Evolutionary conservation across 768 basidiomycete species (phyloP).

Genomic region (Gyrodon lividus): DNA sequence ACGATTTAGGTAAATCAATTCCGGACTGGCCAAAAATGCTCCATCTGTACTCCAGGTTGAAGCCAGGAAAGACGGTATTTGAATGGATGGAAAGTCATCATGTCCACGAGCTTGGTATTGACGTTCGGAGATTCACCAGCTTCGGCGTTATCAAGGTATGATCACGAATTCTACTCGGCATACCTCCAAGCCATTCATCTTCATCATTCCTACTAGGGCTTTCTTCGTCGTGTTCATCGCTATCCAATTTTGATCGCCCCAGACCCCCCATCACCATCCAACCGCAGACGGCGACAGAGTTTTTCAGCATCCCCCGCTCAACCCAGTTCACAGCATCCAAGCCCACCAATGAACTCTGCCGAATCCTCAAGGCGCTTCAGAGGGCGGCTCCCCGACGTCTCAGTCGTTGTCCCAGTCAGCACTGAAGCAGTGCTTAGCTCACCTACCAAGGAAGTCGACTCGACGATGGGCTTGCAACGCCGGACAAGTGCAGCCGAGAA

Average conservation of each 20-base stretch:
- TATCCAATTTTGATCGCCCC: slow-evolving; percentile 73
- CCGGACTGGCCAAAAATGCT: slow-evolving; percentile 89
- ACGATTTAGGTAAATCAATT: slow-evolving; percentile 46
- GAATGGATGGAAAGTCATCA: slow-evolving; percentile 86
- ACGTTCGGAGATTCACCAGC: slow-evolving; percentile 90
- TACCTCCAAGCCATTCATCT: not conserved
- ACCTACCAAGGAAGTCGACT: slow-evolving; percentile 36
- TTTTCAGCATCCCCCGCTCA: slow-evolving; percentile 22
- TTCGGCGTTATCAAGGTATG: slow-evolving; percentile 94
- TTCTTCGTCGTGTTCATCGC: slow-evolving; percentile 89
- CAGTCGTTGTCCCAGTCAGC: slow-evolving; percentile 16
- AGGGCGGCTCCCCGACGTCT: slow-evolving; percentile 24
- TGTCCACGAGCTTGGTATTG: slow-evolving; percentile 73
- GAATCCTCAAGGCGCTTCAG: slow-evolving; percentile 17
- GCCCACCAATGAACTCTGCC: slow-evolving; percentile 5
- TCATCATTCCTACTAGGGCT: slow-evolving; percentile 54
- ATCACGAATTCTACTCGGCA: not conserved
- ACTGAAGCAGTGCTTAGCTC: slow-evolving; percentile 25
- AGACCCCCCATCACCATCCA: slow-evolving; percentile 28
- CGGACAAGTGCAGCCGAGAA: slow-evolving; percentile 67
- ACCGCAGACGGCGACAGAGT: slow-evolving; percentile 31
- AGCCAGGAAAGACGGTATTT: slow-evolving; percentile 77
- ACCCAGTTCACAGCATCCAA: slow-evolving; percentile 9
- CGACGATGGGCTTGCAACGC: slow-evolving; percentile 33
- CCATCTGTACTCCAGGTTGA: slow-evolving; percentile 81